Evolutionary conservation across 768 basidiomycete genomes (phyloP), one percentile per base, ranked within the genome.

Genomic region (Naganishia kalamii): DNA sequence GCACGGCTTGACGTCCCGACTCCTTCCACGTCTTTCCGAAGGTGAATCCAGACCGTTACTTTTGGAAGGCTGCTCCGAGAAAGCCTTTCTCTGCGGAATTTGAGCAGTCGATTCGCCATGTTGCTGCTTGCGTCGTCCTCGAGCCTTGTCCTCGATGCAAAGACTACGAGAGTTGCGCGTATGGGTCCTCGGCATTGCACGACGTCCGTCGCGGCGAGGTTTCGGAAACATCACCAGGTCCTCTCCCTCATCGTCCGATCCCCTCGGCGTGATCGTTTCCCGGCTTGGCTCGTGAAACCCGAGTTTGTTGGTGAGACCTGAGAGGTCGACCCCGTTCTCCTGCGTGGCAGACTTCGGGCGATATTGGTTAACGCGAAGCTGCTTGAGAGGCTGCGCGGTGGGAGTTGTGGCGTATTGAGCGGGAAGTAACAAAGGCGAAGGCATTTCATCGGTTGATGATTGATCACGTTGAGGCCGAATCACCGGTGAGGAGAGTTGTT

Each of bases 1-100:
- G 37, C 54, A 57, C 10, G 54, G 54, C 23, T 57, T 57, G 35
- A 57, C 37, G 10, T 57, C 54, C 23, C 54, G 37, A 27, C 37
- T 57, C n/a, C 54, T 19, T 37, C 54, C 54, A 15, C 54, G 54
- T 33, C 37, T 57, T 41, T 57, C 54, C 21, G 54, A 57, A 2
- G 54, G 54, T 0, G 54, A 57, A 4, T 13, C 15, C 13, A 23
- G 6, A 13, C 54, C 54, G 17, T 29, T 32, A 57, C 40, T 23
- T 35, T 23, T 4, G 2, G 11, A 19, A 12, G 54, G 54, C 11
- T 37, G 12, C 23, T 33, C 54, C 0, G 54, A 57, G 35, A 57
- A 19, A 6, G 54, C 35, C 21, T 40, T 57, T 41, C 54, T 57
- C 12, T n/a, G 54, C 3, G 54, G 1, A 11, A 23, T 21, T 21